These are phyloP conservation scores for Solanum peruvianum DNA, from an alignment of 257 asterid species.

Conservation along the genomic window DNA sequence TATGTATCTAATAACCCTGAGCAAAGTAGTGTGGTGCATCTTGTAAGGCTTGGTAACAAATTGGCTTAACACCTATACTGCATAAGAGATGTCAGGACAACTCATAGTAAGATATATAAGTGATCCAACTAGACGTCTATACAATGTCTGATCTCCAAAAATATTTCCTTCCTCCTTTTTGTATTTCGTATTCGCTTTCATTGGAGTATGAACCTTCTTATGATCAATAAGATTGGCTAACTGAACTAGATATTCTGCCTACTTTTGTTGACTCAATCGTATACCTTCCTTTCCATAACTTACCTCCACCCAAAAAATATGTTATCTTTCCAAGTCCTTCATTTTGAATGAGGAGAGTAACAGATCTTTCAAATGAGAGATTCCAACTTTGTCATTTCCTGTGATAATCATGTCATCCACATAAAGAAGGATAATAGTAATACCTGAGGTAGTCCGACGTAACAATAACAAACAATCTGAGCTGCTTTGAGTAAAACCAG, in stretches of 20 bases:
- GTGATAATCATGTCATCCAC: neutral
- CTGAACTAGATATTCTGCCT: neutral
- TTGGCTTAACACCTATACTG: neutral
- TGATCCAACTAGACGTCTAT: neutral
- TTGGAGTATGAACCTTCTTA: neutral
- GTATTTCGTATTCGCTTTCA: neutral
- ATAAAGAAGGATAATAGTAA: neutral
- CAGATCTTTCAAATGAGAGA: neutral
- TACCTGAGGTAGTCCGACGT: neutral
- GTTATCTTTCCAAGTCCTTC: neutral
- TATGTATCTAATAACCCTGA: neutral
- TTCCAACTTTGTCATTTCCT: neutral
- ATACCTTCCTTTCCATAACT: neutral
- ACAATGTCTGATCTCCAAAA: neutral
- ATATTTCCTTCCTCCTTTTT: neutral
- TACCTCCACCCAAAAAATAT: neutral
- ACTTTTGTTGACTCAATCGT: neutral
- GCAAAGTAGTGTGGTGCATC: neutral
- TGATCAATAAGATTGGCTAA: too few species aligned
- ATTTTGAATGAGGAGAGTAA: neutral
- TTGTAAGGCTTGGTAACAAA: neutral
- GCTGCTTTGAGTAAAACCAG: neutral
- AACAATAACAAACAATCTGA: too few species aligned
- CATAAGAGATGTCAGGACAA: neutral
- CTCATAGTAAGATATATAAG: neutral